Evolutionary conservation across 305 asterid genomes (phyloP).

Genomic region (Fraxinus floribunda): DNA sequence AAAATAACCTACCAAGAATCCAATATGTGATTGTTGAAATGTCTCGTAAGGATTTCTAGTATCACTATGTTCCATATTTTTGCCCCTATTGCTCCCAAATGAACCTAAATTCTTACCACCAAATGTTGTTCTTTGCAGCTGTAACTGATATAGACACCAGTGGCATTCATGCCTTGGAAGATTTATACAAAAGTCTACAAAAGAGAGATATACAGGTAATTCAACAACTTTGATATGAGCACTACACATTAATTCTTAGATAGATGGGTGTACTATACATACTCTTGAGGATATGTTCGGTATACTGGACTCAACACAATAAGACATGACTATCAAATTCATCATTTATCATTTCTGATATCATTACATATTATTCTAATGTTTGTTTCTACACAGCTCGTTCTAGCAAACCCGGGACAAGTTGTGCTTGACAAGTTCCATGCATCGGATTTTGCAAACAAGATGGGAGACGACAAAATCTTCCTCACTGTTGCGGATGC

Average conservation of each 20-base stretch:
- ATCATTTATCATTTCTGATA: background rate
- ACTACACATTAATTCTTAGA: background rate
- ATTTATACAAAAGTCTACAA: conserved; percentile 48
- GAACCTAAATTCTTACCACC: background rate
- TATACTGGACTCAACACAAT: background rate
- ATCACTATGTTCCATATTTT: background rate
- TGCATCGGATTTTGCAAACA: conserved; percentile 42
- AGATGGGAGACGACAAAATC: conserved; percentile 61
- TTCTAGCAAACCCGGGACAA: conserved; percentile 73
- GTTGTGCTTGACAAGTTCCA: conserved; percentile 59
- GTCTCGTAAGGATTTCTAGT: conserved; percentile 57
- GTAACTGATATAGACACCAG: conserved; percentile 89
- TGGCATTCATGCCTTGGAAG: conserved; percentile 83
- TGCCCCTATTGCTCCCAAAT: background rate
- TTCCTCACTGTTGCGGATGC: conserved; percentile 75
- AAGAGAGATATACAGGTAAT: conserved; percentile 66
- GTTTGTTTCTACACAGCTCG: conserved; percentile 40
- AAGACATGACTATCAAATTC: background rate
- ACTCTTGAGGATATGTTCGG: background rate
- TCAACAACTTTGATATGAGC: background rate
- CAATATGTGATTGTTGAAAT: conserved; percentile 63
- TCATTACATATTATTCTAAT: background rate
- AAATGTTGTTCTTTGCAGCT: conserved; percentile 44
- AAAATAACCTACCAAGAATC: conserved; percentile 36
- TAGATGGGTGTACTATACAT: background rate